Conservation (phyloP, 345 rosid genomes). For the Gossypium australe region DNA sequence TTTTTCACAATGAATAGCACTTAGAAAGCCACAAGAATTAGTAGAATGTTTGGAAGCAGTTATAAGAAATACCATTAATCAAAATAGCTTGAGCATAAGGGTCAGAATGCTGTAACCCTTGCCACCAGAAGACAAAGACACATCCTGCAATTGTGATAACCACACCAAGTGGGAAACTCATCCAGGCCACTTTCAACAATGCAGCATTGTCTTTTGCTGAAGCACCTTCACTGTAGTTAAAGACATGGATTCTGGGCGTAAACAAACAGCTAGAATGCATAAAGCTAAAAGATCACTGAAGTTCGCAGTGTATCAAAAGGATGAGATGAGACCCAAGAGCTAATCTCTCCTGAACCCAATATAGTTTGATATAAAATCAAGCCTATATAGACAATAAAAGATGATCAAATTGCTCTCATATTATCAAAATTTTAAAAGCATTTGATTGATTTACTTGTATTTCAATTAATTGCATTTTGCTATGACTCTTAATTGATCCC, state of each 20-base stretch:
- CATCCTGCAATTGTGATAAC: slow-evolving; percentile 47
- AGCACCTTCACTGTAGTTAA: slow-evolving; percentile 45
- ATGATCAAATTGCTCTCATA: not conserved
- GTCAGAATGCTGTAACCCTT: slow-evolving; percentile 51
- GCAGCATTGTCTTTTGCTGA: slow-evolving; percentile 34
- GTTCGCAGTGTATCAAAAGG: not conserved
- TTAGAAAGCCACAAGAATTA: not conserved
- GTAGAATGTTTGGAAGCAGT: not conserved
- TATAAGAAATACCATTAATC: slow-evolving; percentile 60
- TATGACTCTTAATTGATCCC: not conserved
- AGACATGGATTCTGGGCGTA: not conserved
- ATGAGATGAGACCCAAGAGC: not conserved
- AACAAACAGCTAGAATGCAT: not conserved
- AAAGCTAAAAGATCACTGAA: not conserved
- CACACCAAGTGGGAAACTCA: slow-evolving; percentile 66
- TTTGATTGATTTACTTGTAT: not conserved
- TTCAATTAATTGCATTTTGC: not conserved
- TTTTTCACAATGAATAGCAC: not conserved
- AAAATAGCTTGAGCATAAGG: slow-evolving; percentile 74
- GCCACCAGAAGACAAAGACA: slow-evolving; percentile 77
- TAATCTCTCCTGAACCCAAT: not conserved
- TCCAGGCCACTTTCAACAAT: slow-evolving; percentile 78
- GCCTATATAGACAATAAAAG: not conserved
- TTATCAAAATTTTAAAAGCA: not conserved
- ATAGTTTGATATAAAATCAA: not conserved